Conservation (phyloP, 2,329 filamentous ascomycete species). For the Emergomyces pasteurianus region DNA sequence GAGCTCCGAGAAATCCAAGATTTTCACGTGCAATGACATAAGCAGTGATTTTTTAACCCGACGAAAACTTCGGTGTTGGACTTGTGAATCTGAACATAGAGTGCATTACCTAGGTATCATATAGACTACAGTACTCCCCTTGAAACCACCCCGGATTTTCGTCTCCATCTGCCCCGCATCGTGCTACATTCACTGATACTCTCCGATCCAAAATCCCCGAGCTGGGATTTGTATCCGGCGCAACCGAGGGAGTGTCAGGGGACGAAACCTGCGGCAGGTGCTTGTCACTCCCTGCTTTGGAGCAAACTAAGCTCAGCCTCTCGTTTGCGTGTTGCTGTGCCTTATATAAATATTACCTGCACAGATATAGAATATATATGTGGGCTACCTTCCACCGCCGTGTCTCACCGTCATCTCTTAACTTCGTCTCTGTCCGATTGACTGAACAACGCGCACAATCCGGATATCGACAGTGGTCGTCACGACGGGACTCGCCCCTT, state of each 20-base stretch:
- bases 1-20: neutral
- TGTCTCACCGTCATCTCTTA: slow-evolving; percentile 22
- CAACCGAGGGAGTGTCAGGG: neutral
- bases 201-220: neutral
- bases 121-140: neutral
- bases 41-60: neutral
- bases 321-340: neutral
- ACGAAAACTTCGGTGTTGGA: neutral
- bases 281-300: neutral
- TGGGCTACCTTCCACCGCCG: slow-evolving; percentile 18
- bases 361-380: neutral
- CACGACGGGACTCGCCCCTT: neutral
- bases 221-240: neutral
- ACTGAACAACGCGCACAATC: slow-evolving; percentile 6
- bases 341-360: neutral
- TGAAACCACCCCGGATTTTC: neutral
- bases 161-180: neutral
- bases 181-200: neutral
- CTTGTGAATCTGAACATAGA: neutral
- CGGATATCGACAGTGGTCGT: slow-evolving; percentile 2
- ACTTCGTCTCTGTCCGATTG: slow-evolving; percentile 12
- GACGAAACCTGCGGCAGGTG: neutral
- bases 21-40: slow-evolving; percentile 2
- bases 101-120: neutral
- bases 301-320: neutral